Evolutionary conservation across 805 yeast species (phyloP).

Genomic region (Lipomyces chichibuensis): DNA sequence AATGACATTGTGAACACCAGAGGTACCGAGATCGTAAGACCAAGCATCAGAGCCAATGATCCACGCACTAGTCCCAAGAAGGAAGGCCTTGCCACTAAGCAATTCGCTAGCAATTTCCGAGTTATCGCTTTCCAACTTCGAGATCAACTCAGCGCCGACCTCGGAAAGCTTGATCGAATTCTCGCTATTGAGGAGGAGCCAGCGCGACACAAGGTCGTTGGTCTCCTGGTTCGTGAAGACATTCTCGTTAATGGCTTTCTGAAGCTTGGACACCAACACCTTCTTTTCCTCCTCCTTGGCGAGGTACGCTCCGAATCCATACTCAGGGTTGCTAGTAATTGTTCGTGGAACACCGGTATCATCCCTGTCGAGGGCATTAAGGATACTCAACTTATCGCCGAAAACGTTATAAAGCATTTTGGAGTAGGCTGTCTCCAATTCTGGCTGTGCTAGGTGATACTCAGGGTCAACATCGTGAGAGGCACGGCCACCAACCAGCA

Average conservation of each 20-base stretch:
- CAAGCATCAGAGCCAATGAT: constrained; percentile 92
- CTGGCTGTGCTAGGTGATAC: constrained; percentile 36
- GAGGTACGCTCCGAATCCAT: constrained; percentile 78
- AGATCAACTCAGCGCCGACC: constrained; percentile 46
- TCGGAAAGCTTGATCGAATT: constrained; percentile 20
- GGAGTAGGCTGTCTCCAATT: constrained; percentile 73
- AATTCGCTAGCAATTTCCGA: constrained; percentile 52
- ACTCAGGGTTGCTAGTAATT: constrained; percentile 62
- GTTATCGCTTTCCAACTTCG: constrained; percentile 43
- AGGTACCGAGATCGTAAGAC: constrained; percentile 89
- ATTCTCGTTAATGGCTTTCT: constrained; percentile 44
- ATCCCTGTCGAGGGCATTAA: constrained; percentile 58
- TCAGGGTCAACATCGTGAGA: constrained; percentile 39
- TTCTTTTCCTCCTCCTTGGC: constrained; percentile 57
- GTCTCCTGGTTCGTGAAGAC: constrained; percentile 53
- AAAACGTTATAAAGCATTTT: constrained; percentile 74
- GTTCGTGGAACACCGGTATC: constrained; percentile 52
- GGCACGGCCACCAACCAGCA: constrained; percentile 56
- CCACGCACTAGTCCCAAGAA: constrained; percentile 66
- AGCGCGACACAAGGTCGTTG: constrained; percentile 62
- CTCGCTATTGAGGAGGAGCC: constrained; percentile 57
- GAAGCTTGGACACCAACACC: constrained; percentile 52
- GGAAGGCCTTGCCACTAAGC: constrained; percentile 52
- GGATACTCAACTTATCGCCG: constrained; percentile 56
- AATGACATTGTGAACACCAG: constrained; percentile 86